Conservation (phyloP, 306 rosid species). For the Cajanus cajan region DNA sequence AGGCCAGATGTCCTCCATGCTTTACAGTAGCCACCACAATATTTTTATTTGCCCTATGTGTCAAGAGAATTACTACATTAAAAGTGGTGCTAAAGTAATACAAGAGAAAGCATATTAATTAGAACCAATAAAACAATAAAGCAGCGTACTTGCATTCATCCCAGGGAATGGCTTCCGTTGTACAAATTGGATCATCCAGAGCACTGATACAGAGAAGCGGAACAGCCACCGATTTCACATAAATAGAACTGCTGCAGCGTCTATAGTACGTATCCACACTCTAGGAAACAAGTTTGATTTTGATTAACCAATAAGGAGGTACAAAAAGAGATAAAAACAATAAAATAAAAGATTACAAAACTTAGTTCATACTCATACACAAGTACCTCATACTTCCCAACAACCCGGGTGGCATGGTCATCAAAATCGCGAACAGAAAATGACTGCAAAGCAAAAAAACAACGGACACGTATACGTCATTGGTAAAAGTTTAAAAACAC, state of each 20-base stretch:
- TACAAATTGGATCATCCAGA: constrained; percentile 88
- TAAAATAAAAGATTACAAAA: not conserved
- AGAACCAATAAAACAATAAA: not conserved
- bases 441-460: constrained; percentile 48
- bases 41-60: constrained; percentile 54
- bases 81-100: not conserved
- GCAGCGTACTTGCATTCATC: constrained; percentile 85
- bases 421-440: constrained; percentile 78
- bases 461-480: constrained; percentile 7
- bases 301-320: not conserved
- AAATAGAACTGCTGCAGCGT: constrained; percentile 60
- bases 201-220: constrained; percentile 84
- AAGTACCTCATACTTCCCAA: constrained; percentile 78
- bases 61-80: not conserved
- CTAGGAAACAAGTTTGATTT: constrained; percentile 40
- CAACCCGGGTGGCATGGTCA: constrained; percentile 65
- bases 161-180: constrained; percentile 93
- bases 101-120: constrained; percentile 1
- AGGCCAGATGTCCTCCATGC: constrained; percentile 74
- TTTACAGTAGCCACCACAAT: constrained; percentile 56
- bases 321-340: not conserved
- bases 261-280: constrained; percentile 85
- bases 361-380: not conserved
- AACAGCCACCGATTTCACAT: constrained; percentile 62
- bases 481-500: not conserved